Conservation (phyloP, 1,284 basidiomycete species). For the Thecaphora frezii region DNA sequence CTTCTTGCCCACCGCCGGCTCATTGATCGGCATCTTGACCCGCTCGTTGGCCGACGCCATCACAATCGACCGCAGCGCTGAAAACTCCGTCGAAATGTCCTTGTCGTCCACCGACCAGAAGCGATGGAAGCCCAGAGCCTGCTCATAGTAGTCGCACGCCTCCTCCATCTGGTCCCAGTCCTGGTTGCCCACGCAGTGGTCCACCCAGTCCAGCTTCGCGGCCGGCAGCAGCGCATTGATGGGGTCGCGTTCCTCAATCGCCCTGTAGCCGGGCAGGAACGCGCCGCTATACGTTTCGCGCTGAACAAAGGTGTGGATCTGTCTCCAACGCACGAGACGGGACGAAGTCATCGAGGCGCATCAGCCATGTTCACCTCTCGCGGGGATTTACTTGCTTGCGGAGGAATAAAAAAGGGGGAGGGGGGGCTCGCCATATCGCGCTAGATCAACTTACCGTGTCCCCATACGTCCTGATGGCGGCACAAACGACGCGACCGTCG, state of each 20-base stretch:
- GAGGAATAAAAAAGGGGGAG: background rate
- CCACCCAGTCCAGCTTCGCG: slow-evolving; percentile 2
- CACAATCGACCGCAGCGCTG: slow-evolving; percentile 15
- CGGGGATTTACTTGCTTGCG: too few relatives aligned
- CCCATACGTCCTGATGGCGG: slow-evolving; percentile 3
- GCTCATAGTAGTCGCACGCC: slow-evolving; percentile 17
- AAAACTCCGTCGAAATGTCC: slow-evolving; percentile 16
- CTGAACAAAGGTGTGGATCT: slow-evolving; percentile 6
- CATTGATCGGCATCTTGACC: slow-evolving; percentile 22
- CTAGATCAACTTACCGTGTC: slow-evolving; percentile 4
- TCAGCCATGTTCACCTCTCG: too few relatives aligned
- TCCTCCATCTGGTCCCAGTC: slow-evolving; percentile 14
- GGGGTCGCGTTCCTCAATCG: slow-evolving; percentile 1
- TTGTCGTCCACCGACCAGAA: slow-evolving; percentile 25
- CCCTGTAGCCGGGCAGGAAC: slow-evolving; percentile 8
- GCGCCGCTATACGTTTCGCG: background rate
- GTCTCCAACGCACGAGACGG: background rate
- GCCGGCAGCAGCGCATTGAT: slow-evolving; percentile 2
- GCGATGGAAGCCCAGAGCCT: slow-evolving; percentile 13
- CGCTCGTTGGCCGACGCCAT: slow-evolving; percentile 11
- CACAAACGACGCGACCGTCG: slow-evolving; percentile 1
- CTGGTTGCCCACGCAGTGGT: slow-evolving; percentile 21
- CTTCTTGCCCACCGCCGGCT: slow-evolving; percentile 10
- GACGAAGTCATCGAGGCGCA: too few relatives aligned
- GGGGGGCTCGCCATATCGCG: too few relatives aligned